These are phyloP conservation scores for Parafenestella ontariensis DNA, from an alignment of 2,329 filamentous ascomycete genomes.

Conservation along the genomic window DNA sequence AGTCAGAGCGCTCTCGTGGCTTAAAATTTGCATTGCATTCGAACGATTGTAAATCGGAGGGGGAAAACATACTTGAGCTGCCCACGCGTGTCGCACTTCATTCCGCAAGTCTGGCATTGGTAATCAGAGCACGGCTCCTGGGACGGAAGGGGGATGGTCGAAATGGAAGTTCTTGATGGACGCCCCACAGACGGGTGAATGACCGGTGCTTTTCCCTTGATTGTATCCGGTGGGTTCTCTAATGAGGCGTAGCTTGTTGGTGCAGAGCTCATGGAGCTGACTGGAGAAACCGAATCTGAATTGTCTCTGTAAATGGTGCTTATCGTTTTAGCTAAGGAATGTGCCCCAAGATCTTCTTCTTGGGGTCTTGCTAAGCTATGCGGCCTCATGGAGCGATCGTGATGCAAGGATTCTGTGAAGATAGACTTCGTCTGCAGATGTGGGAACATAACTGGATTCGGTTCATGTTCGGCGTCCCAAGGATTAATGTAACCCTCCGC, in stretches of 20 bases:
- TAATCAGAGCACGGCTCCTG: not conserved
- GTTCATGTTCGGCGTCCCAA: constrained; percentile 15
- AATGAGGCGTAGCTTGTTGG: not conserved
- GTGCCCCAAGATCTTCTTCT: no score
- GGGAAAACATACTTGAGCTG: constrained; percentile 14
- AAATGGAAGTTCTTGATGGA: no score
- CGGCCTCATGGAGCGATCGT: no score
- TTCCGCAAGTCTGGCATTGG: constrained; percentile 2
- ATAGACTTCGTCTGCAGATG: constrained; percentile 7
- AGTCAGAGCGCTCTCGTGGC: no score
- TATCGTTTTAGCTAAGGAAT: not conserved
- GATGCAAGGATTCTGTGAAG: no score
- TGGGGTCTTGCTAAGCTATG: no score
- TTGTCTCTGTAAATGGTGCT: not conserved
- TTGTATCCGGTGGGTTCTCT: not conserved
- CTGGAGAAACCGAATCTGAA: not conserved
- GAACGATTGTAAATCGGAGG: no score
- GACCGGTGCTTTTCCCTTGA: no score
- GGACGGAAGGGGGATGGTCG: no score
- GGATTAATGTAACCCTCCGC: constrained; percentile 5
- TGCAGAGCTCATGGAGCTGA: not conserved
- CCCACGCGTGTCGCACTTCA: constrained; percentile 5
- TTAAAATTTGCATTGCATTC: no score
- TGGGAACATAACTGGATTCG: constrained; percentile 19
- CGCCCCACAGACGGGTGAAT: no score